phyloP scores from a whole-genome alignment of 1,284 basidiomycete species.

The Entoloma clypeatum region DNA sequence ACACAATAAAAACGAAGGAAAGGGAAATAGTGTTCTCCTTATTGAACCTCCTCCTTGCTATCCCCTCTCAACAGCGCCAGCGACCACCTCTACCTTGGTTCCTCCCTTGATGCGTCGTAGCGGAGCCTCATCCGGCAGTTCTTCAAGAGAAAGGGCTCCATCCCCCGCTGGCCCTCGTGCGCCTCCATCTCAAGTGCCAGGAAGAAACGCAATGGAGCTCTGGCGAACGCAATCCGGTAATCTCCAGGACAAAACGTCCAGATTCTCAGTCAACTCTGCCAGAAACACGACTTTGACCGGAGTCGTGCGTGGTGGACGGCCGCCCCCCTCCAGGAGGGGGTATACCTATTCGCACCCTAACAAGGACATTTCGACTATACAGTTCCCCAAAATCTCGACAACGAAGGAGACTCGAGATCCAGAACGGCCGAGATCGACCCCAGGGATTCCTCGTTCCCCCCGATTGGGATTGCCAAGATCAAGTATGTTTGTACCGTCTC shows the following conservation, averaged over 20 bases:
- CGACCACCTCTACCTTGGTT: constrained; percentile 17
- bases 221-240: constrained; percentile 14
- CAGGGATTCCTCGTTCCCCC: not conserved
- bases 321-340: constrained; percentile 32
- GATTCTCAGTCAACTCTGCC: constrained; percentile 16
- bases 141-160: constrained; percentile 40
- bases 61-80: constrained; percentile 23
- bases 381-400: constrained; percentile 17
- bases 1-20: constrained; percentile 27
- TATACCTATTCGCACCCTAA: constrained; percentile 27
- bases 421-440: constrained; percentile 10
- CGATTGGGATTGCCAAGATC: constrained; percentile 8
- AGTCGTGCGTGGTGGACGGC: constrained; percentile 23
- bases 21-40: constrained; percentile 20
- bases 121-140: constrained; percentile 22
- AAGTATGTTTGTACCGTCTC: constrained; percentile 13
- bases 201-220: constrained; percentile 14
- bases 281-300: constrained; percentile 19
- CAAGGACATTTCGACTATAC: constrained; percentile 15
- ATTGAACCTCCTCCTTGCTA: constrained; percentile 19
- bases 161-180: constrained; percentile 44
- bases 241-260: constrained; percentile 13
- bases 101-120: constrained; percentile 30
- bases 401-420: constrained; percentile 15
- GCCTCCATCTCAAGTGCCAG: constrained; percentile 16